Evolutionary conservation across 306 rosid species (phyloP), one percentile per base, ranked within the genome.

Genomic region (Canavalia gladiata): DNA sequence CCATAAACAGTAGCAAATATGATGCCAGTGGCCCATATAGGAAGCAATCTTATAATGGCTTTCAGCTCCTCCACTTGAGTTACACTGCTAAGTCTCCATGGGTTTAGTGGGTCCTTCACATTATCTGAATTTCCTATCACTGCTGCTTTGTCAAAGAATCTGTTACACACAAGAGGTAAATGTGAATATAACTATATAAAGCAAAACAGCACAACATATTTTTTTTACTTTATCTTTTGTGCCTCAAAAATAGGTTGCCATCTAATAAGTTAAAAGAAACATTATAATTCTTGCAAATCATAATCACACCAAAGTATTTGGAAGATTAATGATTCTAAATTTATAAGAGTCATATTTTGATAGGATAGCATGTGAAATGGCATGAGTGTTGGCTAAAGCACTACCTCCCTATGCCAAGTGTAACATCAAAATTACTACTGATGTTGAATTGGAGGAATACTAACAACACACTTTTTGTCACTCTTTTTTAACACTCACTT

Each of bases 31-130:
- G 94, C 96, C 91, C 93, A 94, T 25, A 94, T 65, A 1, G 96
- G 96, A 76, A 94, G 96, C 86, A 92, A 75, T 68, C 93, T 74
- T 76, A 92, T 47, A 50, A 94, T 85, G 18, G 90, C 87, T 84
- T 92, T 94, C 31, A 92, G 85, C 85, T 92, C 97, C 87, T 94
- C 98, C 31, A 94, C 95, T 87, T 91, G 98, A 25, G 95, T 94
- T n/a, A 94, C 87, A 10, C 91, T 89, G 84, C 93, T 85, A 52
- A 91, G 90, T 84, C 78, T 86, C 98, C 98, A 94, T 39, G 95
- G 87, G 58, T 81, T 75, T 46, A 54, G 62, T 0, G 87, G 77
- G 62, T 79, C 87, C 79, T 87, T 87, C 55, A 46, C n/a, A 12
- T 78, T 39, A 31, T 83, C 89, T 1, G 80, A 34, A 80, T 71